Evolutionary conservation across 2,329 filamentous ascomycete genomes (phyloP).

Genomic region (Biscogniauxia marginata): DNA sequence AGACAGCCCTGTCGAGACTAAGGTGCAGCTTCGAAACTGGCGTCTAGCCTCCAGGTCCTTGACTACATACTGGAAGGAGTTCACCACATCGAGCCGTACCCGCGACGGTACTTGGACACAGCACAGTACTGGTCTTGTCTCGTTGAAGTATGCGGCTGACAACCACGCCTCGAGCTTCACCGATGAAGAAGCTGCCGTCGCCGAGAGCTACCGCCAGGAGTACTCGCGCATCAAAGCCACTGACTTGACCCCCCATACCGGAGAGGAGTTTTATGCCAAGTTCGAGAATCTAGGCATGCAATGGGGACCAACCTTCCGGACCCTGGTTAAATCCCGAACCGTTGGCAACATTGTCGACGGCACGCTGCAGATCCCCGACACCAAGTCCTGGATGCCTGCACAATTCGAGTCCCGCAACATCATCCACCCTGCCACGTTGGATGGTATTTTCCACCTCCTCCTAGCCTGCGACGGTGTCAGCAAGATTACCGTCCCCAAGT

Average conservation of each 20-base stretch:
- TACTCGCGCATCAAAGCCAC: constrained; percentile 21
- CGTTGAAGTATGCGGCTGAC: constrained; percentile 26
- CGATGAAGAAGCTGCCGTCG: constrained; percentile 22
- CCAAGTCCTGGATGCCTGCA: constrained; percentile 25
- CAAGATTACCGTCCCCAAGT: constrained; percentile 27
- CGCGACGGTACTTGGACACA: constrained; percentile 28
- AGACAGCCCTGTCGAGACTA: constrained; percentile 26
- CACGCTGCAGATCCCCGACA: constrained; percentile 26
- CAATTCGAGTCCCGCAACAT: constrained; percentile 25
- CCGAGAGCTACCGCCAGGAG: constrained; percentile 24
- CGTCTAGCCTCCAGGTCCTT: constrained; percentile 27
- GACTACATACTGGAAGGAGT: constrained; percentile 31
- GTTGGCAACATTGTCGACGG: constrained; percentile 20
- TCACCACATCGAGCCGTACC: constrained; percentile 25
- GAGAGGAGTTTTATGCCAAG: constrained; percentile 27
- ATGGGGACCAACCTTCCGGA: constrained; percentile 27
- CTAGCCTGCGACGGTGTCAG: constrained; percentile 26
- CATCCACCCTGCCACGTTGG: constrained; percentile 26
- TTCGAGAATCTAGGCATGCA: constrained; percentile 28
- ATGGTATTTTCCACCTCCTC: constrained; percentile 29
- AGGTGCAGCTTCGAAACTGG: constrained; percentile 30
- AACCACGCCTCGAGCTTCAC: constrained; percentile 22
- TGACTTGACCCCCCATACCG: constrained; percentile 17
- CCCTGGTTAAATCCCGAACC: constrained; percentile 19
- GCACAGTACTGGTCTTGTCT: constrained; percentile 29